These are phyloP conservation scores for Kalanchoe fedtschenkoi DNA, from an alignment of 164 flowering plant species.

Conservation along the genomic window DNA sequence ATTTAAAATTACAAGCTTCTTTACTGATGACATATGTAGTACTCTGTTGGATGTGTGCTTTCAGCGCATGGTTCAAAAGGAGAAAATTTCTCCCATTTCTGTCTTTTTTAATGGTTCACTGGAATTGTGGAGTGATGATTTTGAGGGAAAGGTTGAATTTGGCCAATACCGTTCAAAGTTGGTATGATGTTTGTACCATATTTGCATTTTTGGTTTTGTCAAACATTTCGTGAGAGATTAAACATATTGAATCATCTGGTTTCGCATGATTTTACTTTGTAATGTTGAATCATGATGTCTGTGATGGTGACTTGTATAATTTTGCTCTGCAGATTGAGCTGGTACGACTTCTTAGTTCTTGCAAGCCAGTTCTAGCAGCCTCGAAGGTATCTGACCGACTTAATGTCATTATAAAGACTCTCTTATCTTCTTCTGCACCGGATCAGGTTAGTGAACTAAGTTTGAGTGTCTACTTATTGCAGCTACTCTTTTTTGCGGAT, in stretches of 20 bases:
- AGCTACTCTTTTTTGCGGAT: no score
- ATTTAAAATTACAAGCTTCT: conserved; percentile 28
- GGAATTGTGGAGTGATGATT: conserved; percentile 92
- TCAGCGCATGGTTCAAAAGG: conserved; percentile 65
- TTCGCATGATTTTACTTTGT: neutral
- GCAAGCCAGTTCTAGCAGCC: conserved; percentile 68
- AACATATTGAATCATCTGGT: neutral
- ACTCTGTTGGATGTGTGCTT: conserved; percentile 61
- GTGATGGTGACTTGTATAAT: conserved; percentile 12
- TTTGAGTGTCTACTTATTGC: neutral
- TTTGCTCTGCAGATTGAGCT: conserved; percentile 62
- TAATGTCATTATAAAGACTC: conserved; percentile 33
- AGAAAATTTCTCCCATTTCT: conserved; percentile 41
- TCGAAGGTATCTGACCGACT: conserved; percentile 55
- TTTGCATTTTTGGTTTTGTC: neutral
- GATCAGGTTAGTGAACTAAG: conserved; percentile 37
- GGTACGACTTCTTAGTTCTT: conserved; percentile 46
- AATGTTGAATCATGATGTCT: neutral
- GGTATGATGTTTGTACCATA: conserved; percentile 33
- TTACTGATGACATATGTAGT: conserved; percentile 63
- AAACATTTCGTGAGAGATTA: neutral
- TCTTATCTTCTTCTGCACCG: conserved; percentile 31
- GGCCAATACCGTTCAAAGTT: conserved; percentile 81
- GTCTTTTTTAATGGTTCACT: conserved; percentile 37
- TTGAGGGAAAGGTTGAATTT: conserved; percentile 82